A percentile compares a stretch with the other conserved stretches of the same genome.
Evolutionary conservation across 1,284 basidiomycete species (phyloP).

Genomic region (Cutaneotrichosporon mucoides): DNA sequence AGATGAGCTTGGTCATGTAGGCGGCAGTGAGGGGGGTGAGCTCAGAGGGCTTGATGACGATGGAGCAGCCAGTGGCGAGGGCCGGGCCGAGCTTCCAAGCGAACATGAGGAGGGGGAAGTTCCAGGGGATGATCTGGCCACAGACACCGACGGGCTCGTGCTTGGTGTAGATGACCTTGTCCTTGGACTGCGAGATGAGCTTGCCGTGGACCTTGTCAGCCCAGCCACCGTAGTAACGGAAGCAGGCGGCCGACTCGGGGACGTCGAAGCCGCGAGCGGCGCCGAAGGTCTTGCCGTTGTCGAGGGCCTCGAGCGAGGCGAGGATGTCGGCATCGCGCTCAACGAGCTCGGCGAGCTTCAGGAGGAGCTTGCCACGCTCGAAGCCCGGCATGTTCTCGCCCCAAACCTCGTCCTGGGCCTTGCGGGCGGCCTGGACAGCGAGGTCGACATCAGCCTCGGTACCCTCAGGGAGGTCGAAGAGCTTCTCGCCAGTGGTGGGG

Average conservation of each 20-base stretch:
- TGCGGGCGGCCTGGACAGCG: slow-evolving; percentile 71
- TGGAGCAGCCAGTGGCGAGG: slow-evolving; percentile 74
- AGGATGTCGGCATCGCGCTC: slow-evolving; percentile 67
- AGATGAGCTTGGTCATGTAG: slow-evolving; percentile 51
- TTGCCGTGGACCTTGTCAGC: slow-evolving; percentile 80
- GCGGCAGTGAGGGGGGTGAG: slow-evolving; percentile 72
- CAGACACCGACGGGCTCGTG: slow-evolving; percentile 91
- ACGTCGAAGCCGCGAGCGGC: slow-evolving; percentile 72
- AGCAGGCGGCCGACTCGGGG: slow-evolving; percentile 55
- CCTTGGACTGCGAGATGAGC: slow-evolving; percentile 59
- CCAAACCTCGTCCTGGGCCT: slow-evolving; percentile 71
- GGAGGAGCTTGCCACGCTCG: slow-evolving; percentile 59
- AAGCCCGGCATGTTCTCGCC: slow-evolving; percentile 57
- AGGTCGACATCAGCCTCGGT: slow-evolving; percentile 64
- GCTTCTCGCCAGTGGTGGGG: slow-evolving; percentile 69
- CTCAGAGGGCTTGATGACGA: slow-evolving; percentile 86
- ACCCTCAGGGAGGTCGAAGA: slow-evolving; percentile 65
- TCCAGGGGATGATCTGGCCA: slow-evolving; percentile 74
- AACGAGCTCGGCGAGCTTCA: slow-evolving; percentile 70
- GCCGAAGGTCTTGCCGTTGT: slow-evolving; percentile 66
- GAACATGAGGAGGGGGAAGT: slow-evolving; percentile 65
- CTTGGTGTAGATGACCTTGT: slow-evolving; percentile 60
- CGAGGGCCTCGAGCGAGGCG: slow-evolving; percentile 72
- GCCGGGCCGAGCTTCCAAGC: slow-evolving; percentile 81
- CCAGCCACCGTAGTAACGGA: slow-evolving; percentile 60